Base-by-base conservation (phyloP, 164 flowering plant species). In the Liquidambar formosana region DNA sequence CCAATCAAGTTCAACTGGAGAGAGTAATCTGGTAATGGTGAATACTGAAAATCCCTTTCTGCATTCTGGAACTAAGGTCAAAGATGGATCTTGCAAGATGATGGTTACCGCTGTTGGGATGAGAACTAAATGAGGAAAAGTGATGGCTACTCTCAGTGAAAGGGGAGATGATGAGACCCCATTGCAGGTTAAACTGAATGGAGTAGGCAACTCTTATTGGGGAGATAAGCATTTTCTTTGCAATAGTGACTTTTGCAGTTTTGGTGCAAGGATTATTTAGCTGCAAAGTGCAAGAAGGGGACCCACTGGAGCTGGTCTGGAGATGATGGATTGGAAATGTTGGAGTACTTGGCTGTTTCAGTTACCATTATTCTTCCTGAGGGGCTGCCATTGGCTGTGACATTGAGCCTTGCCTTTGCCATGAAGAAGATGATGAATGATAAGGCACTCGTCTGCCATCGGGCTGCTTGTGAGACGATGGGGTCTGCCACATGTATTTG, bases 361-460 rank as follows among this genome's bases (percentile, higher is more conserved):
- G 93, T 90, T 12, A 90, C 95, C 10, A 90, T 90, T 63, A 91
- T 90, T 44, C n/a, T n/a, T n/a, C n/a, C n/a, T n/a, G n/a, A n/a
- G n/a, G n/a, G n/a, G n/a, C 79, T 90, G 18, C 95, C 95, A 56
- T 75, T 90, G 71, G 95, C 95, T 59, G 95, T 90, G 70, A 90
- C 95, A 0, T 68, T 90, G 68, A 90, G 95, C 68, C 92, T 90
- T 58, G 95, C 95, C 6, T 90, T 90, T 76, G 95, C 95, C 28
- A 90, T 90, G 95, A 86, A 88, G 79, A 86, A 90, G 77, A 90
- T 89, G 94, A n/a, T n/a, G n/a, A n/a, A n/a, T n/a, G n/a, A n/a
- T n/a, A n/a, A n/a, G n/a, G n/a, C n/a, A n/a, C n/a, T n/a, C n/a
- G n/a, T n/a, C n/a, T n/a, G n/a, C n/a, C n/a, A n/a, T n/a, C n/a